Evolutionary conservation across 1,139 yeast species (phyloP).

Genomic region (Yamadazyma oceani): DNA sequence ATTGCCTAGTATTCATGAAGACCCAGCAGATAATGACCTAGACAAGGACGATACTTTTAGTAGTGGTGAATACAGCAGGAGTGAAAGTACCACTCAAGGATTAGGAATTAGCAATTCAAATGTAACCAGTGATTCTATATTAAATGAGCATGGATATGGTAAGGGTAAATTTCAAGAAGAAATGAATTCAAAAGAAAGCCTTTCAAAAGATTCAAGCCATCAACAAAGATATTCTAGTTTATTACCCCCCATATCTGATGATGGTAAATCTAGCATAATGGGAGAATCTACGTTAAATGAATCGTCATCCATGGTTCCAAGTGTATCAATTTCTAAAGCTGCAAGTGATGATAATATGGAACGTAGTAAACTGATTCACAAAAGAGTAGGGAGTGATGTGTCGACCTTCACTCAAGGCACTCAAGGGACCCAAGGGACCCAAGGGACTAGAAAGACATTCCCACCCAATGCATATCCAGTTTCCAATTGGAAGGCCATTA

Average conservation of each 20-base stretch:
- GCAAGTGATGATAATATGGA: background rate
- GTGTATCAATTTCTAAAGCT: conserved; percentile 6
- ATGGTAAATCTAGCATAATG: conserved; percentile 4
- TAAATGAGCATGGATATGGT: conserved; percentile 24
- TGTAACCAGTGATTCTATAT: conserved; percentile 28
- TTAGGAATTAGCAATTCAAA: conserved; percentile 10
- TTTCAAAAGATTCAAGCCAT: conserved; percentile 3
- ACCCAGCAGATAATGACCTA: conserved; percentile 27
- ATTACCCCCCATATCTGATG: conserved; percentile 16
- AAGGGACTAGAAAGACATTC: conserved; percentile 13
- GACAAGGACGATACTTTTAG: conserved; percentile 19
- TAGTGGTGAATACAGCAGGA: conserved; percentile 9
- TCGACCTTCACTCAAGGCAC: conserved; percentile 8
- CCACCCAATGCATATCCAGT: conserved; percentile 31
- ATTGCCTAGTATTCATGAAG: conserved; percentile 39
- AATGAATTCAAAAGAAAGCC: conserved; percentile 22
- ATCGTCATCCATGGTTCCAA: conserved; percentile 13
- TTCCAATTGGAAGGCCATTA: conserved; percentile 46
- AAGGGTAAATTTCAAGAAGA: conserved; percentile 30
- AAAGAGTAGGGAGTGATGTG: conserved; percentile 12
- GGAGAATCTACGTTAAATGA: conserved; percentile 2
- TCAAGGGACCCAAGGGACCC: too few species aligned
- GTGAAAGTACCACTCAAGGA: conserved; percentile 8
- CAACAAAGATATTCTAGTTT: conserved; percentile 26
- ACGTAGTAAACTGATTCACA: background rate